Conservation (phyloP, 345 rosid species). For the Linum usitatissimum region DNA sequence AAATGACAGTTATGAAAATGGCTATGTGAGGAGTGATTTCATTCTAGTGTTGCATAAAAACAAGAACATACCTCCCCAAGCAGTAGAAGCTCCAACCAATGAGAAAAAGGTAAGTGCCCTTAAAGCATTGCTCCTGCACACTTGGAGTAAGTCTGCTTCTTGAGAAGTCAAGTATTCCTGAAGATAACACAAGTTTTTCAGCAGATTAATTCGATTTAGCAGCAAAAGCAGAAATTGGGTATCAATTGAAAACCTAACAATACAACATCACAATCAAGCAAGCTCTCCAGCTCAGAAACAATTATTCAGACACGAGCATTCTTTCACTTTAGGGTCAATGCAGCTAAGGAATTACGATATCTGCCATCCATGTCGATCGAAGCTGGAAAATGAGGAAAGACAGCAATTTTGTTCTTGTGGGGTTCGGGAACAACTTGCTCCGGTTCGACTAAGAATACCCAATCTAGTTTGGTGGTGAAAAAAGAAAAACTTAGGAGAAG, state of each 20-base stretch:
- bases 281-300: background rate
- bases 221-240: background rate
- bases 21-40: background rate
- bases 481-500: background rate
- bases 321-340: background rate
- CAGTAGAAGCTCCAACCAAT: slow-evolving; percentile 21
- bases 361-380: background rate
- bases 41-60: background rate
- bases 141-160: slow-evolving; percentile 25
- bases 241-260: background rate
- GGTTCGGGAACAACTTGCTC: background rate
- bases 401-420: background rate
- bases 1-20: background rate
- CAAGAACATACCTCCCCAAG: slow-evolving; percentile 29
- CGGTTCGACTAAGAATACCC: background rate
- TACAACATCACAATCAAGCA: background rate
- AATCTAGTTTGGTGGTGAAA: background rate
- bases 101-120: slow-evolving; percentile 18
- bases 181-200: background rate
- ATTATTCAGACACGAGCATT: background rate
- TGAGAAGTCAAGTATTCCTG: slow-evolving; percentile 31
- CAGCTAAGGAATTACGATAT: background rate
- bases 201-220: background rate
- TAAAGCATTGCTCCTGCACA: slow-evolving; percentile 24
- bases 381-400: background rate